Evolutionary conservation across 169 alveolate species (phyloP).

Genomic region (Eimeria sp.): DNA sequence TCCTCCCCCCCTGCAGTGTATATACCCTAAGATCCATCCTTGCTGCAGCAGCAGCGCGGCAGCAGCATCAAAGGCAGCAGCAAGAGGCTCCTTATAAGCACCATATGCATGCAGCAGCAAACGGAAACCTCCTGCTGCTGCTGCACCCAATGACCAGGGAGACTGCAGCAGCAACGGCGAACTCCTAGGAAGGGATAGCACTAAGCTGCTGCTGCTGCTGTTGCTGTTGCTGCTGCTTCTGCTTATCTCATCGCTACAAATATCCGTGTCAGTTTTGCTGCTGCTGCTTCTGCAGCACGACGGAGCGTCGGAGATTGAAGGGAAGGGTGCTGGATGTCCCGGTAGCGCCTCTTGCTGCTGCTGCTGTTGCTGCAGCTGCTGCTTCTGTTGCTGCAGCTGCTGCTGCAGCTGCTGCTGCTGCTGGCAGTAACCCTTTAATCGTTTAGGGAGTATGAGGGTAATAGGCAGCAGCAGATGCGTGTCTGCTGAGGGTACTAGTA

Average conservation of each 20-base stretch:
- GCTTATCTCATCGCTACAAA: background rate
- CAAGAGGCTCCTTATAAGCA: slow-evolving; percentile 17
- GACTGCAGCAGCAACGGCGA: slow-evolving; percentile 16
- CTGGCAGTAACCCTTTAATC: background rate
- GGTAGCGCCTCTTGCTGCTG: background rate
- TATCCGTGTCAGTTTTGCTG: background rate
- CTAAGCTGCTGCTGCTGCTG: background rate
- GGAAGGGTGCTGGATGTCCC: background rate
- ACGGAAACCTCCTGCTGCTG: background rate
- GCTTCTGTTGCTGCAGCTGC: slow-evolving; percentile 9
- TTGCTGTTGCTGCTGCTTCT: background rate
- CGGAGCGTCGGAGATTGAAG: background rate
- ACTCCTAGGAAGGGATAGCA: background rate
- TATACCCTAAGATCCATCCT: background rate
- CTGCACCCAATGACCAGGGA: background rate
- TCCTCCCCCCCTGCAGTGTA: slow-evolving; percentile 12
- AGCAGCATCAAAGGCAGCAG: slow-evolving; percentile 26
- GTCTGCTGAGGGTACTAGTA: background rate
- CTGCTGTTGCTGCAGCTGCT: background rate
- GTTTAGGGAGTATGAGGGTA: background rate
- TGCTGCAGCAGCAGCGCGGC: slow-evolving; percentile 55
- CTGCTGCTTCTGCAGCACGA: background rate
- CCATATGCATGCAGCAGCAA: slow-evolving; percentile 16
- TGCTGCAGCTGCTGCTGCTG: background rate
- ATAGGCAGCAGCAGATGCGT: background rate